Evolutionary conservation across 306 rosid genomes (phyloP).

Genomic region (Castanopsis chinensis): DNA sequence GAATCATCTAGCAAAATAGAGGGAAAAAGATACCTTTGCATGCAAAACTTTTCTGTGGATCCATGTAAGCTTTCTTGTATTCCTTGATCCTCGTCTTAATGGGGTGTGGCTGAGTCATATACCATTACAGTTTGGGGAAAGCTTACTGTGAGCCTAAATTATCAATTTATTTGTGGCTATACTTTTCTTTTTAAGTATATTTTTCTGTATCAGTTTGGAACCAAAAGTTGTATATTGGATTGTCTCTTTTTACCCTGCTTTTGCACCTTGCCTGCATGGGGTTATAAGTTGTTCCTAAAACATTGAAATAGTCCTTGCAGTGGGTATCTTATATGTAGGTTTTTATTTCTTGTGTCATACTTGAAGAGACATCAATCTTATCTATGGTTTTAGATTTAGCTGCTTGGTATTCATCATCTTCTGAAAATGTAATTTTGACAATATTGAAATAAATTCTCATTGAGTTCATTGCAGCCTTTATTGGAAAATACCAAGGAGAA

Average conservation of each 20-base stretch:
- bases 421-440: constrained; percentile 17
- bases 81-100: not conserved
- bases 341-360: not conserved
- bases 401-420: constrained; percentile 15
- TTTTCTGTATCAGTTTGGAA: not conserved
- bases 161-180: not conserved
- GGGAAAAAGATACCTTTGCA: not conserved
- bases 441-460: constrained; percentile 26
- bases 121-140: not conserved
- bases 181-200: not conserved
- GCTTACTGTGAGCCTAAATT: not conserved
- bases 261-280: not conserved
- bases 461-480: constrained; percentile 66
- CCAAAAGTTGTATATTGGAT: not conserved
- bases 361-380: not conserved
- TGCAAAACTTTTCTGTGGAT: not conserved
- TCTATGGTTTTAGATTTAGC: not conserved
- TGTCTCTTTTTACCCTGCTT: not conserved
- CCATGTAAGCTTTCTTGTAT: not conserved
- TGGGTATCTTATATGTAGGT: not conserved
- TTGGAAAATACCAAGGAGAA: constrained; percentile 81
- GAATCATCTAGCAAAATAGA: not conserved
- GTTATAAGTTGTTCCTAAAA: not conserved
- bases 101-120: not conserved
- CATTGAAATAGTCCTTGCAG: not conserved